These are phyloP conservation scores for Mortierella hygrophila DNA, from an alignment of 192 early-diverging fungal species.

Conservation along the genomic window DNA sequence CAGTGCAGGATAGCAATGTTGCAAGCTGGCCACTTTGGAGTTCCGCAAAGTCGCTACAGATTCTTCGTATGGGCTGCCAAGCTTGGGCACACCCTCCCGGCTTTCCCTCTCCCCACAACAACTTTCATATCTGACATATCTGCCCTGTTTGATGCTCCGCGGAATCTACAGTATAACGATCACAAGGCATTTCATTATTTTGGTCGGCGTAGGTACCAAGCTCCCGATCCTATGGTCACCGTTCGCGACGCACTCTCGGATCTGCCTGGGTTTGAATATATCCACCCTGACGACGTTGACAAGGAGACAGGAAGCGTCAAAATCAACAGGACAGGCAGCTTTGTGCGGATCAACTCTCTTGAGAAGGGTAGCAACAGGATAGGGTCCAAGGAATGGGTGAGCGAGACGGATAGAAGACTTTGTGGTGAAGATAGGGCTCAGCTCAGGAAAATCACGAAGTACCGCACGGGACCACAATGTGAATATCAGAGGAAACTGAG, in stretches of 20 bases:
- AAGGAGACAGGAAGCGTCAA: slow-evolving; percentile 44
- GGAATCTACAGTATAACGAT: slow-evolving; percentile 10
- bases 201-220: slow-evolving; percentile 59
- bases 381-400: background rate
- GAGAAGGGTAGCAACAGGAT: background rate
- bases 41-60: slow-evolving; percentile 75
- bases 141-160: slow-evolving; percentile 60
- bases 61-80: slow-evolving; percentile 76
- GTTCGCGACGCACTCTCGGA: slow-evolving; percentile 77
- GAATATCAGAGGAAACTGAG: background rate
- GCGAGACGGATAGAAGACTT: slow-evolving; percentile 20
- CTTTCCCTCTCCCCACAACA: slow-evolving; percentile 68
- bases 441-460: background rate
- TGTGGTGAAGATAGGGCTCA: background rate
- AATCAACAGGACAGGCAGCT: slow-evolving; percentile 3
- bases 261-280: slow-evolving; percentile 76
- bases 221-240: slow-evolving; percentile 68
- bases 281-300: slow-evolving; percentile 64
- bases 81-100: slow-evolving; percentile 65
- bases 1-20: slow-evolving; percentile 73
- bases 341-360: slow-evolving; percentile 29
- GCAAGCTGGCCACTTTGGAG: slow-evolving; percentile 73
- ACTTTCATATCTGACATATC: slow-evolving; percentile 62
- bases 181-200: slow-evolving; percentile 56
- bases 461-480: background rate